Conservation (phyloP, 192 early-diverging fungal genomes). For the Glomus cerebriforme region DNA sequence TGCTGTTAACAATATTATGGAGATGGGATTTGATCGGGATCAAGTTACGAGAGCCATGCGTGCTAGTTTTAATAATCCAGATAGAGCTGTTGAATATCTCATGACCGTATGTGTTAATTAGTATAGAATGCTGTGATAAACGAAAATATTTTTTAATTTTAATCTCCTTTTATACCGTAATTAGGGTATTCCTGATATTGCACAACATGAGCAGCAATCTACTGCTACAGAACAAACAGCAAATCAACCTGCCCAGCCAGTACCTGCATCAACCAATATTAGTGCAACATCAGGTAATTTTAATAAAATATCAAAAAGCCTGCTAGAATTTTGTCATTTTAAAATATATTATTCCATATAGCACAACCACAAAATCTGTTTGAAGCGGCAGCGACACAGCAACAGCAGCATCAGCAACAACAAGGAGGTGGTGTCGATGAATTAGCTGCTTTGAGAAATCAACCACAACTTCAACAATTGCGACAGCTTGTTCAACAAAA, state of each 20-base stretch:
- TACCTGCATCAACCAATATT: constrained; percentile 24
- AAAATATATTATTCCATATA: neutral
- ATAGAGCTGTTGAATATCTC: constrained; percentile 95
- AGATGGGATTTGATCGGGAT: constrained; percentile 92
- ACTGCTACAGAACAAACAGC: constrained; percentile 35
- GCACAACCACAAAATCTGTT: constrained; percentile 62
- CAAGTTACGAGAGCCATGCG: constrained; percentile 89
- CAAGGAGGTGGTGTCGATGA: constrained; percentile 44
- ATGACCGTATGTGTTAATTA: constrained; percentile 65
- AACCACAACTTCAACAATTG: constrained; percentile 91
- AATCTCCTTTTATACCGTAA: constrained; percentile 27
- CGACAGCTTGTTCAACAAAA: constrained; percentile 84
- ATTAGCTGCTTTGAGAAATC: constrained; percentile 63
- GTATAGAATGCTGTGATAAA: neutral
- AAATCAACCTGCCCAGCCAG: constrained; percentile 30
- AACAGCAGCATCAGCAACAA: constrained; percentile 31
- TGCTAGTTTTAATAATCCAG: constrained; percentile 96
- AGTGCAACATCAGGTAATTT: constrained; percentile 34
- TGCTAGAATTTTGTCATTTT: no score
- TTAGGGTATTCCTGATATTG: constrained; percentile 80
- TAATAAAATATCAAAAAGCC: neutral
- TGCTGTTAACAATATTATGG: constrained; percentile 87
- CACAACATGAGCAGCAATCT: constrained; percentile 51
- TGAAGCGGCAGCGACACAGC: constrained; percentile 51
- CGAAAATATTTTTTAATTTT: neutral